Percentiles rank a stretch among this genome's conserved stretches.
Evolutionary conservation across 2,329 filamentous ascomycete species (phyloP).

Genomic region (Fusarium lateritium): DNA sequence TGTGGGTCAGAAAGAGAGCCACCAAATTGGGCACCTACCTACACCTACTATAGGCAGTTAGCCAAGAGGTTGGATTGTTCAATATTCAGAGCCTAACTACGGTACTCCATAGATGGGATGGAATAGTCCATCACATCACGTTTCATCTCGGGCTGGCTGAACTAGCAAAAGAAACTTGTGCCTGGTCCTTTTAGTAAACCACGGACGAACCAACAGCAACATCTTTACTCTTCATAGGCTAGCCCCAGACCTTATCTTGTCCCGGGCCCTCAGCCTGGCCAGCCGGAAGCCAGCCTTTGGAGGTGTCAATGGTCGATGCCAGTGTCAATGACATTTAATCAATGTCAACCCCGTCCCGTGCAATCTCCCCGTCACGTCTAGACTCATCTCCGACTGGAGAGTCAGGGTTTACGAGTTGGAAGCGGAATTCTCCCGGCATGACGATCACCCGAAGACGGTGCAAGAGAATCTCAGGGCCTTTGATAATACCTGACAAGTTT

Average conservation of each 20-base stretch:
- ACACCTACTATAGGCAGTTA: too few species aligned
- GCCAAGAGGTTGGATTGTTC: too few species aligned
- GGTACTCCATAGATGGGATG: background rate
- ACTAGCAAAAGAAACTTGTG: conserved; percentile 20
- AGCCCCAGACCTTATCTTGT: conserved; percentile 21
- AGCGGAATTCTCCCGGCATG: conserved; percentile 35
- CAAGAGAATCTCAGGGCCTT: conserved; percentile 19
- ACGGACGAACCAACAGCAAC: background rate
- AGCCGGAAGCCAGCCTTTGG: conserved; percentile 14
- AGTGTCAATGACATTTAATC: conserved; percentile 8
- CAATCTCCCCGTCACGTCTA: conserved; percentile 34
- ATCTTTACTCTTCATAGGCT: background rate
- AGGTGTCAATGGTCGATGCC: conserved; percentile 17
- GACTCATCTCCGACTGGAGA: conserved; percentile 20
- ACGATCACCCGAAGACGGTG: conserved; percentile 35
- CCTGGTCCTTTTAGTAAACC: conserved; percentile 2
- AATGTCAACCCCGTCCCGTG: conserved; percentile 23
- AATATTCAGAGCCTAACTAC: background rate
- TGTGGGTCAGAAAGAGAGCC: conserved; percentile 18
- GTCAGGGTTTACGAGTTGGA: conserved; percentile 4
- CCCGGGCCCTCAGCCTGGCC: conserved; percentile 11
- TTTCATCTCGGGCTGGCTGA: conserved; percentile 23
- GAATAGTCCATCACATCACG: background rate
- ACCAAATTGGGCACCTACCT: conserved; percentile 1
- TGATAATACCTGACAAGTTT: background rate